phyloP scores from a whole-genome alignment of 495 filamentous ascomycete genomes.

The Talaromyces nanjingensis region DNA sequence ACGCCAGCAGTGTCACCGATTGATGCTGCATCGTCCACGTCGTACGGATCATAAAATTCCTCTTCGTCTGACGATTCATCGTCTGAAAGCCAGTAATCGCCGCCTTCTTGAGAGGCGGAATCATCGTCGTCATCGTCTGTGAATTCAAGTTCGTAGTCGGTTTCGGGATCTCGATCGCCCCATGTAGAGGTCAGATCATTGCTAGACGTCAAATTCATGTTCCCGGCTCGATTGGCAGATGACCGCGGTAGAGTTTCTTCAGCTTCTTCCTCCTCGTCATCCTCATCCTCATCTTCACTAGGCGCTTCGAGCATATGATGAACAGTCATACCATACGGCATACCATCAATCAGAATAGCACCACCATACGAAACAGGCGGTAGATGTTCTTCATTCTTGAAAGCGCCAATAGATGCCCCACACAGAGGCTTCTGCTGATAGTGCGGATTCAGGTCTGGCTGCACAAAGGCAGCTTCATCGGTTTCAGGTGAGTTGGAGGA shows the following conservation, averaged over 20 bases:
- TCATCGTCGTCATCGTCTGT: constrained; percentile 44
- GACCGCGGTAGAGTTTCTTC: constrained; percentile 24
- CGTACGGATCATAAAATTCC: constrained; percentile 32
- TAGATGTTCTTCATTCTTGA: constrained; percentile 71
- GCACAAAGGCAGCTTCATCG: constrained; percentile 24
- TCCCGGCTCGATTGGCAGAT: constrained; percentile 29
- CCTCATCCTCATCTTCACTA: constrained; percentile 54
- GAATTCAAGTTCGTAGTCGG: constrained; percentile 38
- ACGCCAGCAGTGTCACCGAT: constrained; percentile 82
- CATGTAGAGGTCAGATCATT: constrained; percentile 26
- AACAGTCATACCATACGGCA: constrained; percentile 85
- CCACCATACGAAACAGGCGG: constrained; percentile 89
- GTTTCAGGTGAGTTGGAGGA: constrained; percentile 25
- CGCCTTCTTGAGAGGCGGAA: constrained; percentile 23
- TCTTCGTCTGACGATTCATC: constrained; percentile 42
- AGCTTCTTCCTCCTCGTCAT: constrained; percentile 34
- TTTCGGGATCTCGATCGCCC: constrained; percentile 27
- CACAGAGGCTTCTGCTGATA: constrained; percentile 73
- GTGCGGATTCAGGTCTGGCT: constrained; percentile 31
- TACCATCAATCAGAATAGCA: constrained; percentile 72
- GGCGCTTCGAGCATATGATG: constrained; percentile 91
- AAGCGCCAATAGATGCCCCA: constrained; percentile 90
- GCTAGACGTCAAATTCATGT: constrained; percentile 11
- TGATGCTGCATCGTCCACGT: constrained; percentile 55
- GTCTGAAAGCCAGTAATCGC: constrained; percentile 36